Evolutionary conservation across 2,329 filamentous ascomycete species (phyloP), one percentile per base, ranked within the genome.

Genomic region (Seiridium unicorne): DNA sequence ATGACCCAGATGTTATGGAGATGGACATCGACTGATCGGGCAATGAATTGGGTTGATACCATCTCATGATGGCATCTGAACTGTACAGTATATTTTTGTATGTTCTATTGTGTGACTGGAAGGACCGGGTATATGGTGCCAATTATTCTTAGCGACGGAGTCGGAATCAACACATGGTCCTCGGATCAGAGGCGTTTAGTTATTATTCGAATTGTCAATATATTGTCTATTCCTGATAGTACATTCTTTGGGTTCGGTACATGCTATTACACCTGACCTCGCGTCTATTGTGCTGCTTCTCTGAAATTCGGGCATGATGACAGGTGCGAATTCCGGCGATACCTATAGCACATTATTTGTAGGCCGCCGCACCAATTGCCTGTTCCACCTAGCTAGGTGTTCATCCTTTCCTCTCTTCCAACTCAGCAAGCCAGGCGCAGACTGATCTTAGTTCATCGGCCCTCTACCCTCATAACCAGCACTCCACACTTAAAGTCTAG

Each of bases 1-100:
- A 57, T 36, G 54, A 48, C 31, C 32, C 40, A 5, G 38, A 55
- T 3, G 51, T 38, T 4, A 55, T 90, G 67, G 87, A 87, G 62
- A 84, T 72, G 70, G 69, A 51, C 60, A 54, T 34, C 18, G 48
- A 58, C 40, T 55, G 36, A 55, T 55, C 18, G 18, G 40, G 18
- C 18, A 26, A 26, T 26, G 18, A 26, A 26, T 26, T 26, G 18
- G 18, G 18, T 26, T 26, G 18, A 26, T 26, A 26, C 18, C 18
- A 26, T 26, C 18, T 26, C 18, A 26, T 26, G 18, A 26, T 26
- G 18, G 18, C 18, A 26, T 26, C 18, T 26, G 18, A 26, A 26
- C 18, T 26, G 18, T 26, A 26, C 18, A 26, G 18, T 26, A 26
- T 26, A 1, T 26, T 26, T 42, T 42, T 42, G 38, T 42, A 42